Conservation (phyloP, 768 basidiomycete genomes). For the Lactifluus hygrophoroides region DNA sequence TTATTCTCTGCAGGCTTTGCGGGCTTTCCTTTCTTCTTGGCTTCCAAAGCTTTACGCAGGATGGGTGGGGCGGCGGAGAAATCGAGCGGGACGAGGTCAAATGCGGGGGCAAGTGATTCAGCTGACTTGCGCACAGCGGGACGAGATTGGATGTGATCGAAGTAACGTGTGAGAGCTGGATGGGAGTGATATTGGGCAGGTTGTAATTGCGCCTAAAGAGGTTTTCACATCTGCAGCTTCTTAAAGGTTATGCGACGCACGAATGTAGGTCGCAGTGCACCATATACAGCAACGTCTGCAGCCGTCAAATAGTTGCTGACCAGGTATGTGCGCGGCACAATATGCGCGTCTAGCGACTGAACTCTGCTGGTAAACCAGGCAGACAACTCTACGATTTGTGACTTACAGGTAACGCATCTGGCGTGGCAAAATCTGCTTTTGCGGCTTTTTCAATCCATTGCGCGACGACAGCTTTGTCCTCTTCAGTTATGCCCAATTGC, state of each 20-base stretch:
- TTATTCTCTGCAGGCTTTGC: constrained; percentile 29
- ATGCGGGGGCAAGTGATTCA: constrained; percentile 41
- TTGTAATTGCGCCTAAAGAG: constrained; percentile 54
- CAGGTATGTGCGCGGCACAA: constrained; percentile 76
- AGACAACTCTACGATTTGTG: background rate
- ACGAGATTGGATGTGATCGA: constrained; percentile 83
- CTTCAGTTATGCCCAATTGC: constrained; percentile 45
- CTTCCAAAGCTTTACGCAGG: constrained; percentile 61
- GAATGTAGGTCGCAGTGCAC: constrained; percentile 72
- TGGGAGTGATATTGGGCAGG: constrained; percentile 67
- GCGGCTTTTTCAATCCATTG: constrained; percentile 64
- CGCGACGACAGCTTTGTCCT: constrained; percentile 54
- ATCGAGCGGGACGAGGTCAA: constrained; percentile 57
- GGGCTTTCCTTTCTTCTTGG: constrained; percentile 72
- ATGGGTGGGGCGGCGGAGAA: constrained; percentile 64
- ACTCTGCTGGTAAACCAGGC: constrained; percentile 1
- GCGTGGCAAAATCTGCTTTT: constrained; percentile 39
- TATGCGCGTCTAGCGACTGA: constrained; percentile 63
- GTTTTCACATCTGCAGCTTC: background rate
- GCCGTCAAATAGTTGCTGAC: constrained; percentile 78
- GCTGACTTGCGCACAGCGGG: constrained; percentile 54
- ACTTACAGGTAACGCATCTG: constrained; percentile 42
- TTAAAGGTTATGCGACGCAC: constrained; percentile 37
- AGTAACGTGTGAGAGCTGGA: constrained; percentile 86
- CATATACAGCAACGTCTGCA: constrained; percentile 88